Evolutionary conservation across 2,329 filamentous ascomycete genomes (phyloP).

Genomic region (Pseudocercospora pini-densiflorae): DNA sequence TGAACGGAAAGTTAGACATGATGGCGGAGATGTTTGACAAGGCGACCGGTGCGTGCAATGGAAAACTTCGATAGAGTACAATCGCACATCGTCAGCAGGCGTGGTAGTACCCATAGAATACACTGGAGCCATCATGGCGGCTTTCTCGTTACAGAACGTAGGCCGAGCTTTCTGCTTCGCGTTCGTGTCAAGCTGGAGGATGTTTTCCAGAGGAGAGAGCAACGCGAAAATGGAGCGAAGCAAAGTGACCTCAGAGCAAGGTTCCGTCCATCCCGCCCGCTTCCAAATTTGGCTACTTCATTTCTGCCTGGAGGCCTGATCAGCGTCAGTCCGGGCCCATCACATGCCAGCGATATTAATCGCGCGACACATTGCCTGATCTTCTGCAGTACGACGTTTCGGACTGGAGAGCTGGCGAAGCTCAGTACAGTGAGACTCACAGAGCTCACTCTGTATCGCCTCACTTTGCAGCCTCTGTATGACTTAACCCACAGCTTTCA

Average conservation of each 20-base stretch:
- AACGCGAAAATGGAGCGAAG: not conserved
- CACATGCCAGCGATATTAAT: conserved; percentile 15
- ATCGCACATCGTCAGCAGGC: not conserved
- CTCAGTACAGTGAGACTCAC: not conserved
- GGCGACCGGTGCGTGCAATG: not conserved
- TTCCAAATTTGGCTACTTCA: not conserved
- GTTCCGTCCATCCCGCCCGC: not conserved
- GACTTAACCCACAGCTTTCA: not conserved
- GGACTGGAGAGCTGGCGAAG: not conserved
- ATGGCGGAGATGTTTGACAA: not conserved
- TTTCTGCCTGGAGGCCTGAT: not conserved
- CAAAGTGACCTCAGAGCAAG: not conserved
- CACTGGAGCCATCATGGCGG: not conserved
- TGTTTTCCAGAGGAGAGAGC: not conserved
- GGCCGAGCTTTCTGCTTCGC: not conserved
- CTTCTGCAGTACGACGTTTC: not conserved
- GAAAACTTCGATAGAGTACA: not conserved
- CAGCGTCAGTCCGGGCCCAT: conserved; percentile 13
- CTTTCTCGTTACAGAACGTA: not conserved
- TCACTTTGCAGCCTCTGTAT: not conserved
- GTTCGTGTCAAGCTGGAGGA: not conserved
- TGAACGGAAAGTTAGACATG: conserved; percentile 24
- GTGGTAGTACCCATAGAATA: not conserved
- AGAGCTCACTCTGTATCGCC: not conserved
- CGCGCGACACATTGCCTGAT: conserved; percentile 15